Base-by-base conservation (phyloP, 2,329 filamentous ascomycete species). In the Fusarium beomiforme region DNA sequence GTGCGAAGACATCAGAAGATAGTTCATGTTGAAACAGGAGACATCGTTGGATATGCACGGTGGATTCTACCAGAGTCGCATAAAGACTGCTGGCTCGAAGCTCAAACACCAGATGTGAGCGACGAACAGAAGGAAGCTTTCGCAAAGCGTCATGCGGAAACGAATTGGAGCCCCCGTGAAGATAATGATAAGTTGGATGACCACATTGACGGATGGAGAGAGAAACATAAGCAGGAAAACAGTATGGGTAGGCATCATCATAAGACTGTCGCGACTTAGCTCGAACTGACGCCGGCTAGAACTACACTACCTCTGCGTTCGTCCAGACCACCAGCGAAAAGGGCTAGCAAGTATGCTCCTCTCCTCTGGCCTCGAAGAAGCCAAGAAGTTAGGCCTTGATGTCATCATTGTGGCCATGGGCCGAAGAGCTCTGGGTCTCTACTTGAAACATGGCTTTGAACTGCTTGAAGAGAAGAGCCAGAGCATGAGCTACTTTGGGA, bases 301-400 rank as follows among this genome's bases (percentile, higher is more conserved):
- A 44, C 62, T 76, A 4, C 72, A 76, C 29, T 77, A 77, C 39
- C 58, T 77, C 9, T 70, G 59, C 17, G 69, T 73, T 29, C 70
- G 63, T 17, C 72, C 72, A 4, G 60, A 72, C 23, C 74, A 77
- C 14, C 72, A 73, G 6, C 50, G 66, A 5, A 58, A 46, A 21
- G 73, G 75, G 13, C 49, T 76, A 14, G 75, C 62, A 4, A 70
- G 70, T 9, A 59, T 75, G 61, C 73, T 77, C 11, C 44, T 78
- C 1, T 41, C 50, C 12, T 74, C 75, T 16, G 74, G 75, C 2
- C 42, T 76, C 10, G 44, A 68, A 17, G 62, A 64, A 31, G 75
- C 69, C 10, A 61, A 66, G 4, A 43, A 64, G 21, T 41, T 77
- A 1, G 61, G 70, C 1, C n/a, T 75, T 1, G 70, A 75, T 6